Base-by-base conservation (phyloP, 2,329 filamentous ascomycete species). In the Alternaria burnsii region DNA sequence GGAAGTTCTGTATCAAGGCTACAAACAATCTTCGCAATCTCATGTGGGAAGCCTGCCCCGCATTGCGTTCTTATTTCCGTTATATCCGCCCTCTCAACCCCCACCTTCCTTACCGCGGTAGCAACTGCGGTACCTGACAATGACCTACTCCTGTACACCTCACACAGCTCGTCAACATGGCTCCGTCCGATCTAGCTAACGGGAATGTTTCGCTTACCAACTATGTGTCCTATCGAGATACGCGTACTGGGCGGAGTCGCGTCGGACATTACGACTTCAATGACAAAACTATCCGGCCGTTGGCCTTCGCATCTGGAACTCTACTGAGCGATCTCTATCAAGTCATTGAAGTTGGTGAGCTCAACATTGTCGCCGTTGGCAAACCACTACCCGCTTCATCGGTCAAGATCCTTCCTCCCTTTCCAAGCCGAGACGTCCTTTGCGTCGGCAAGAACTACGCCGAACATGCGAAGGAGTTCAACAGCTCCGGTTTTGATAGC, bases 381-480 rank as follows among this genome's bases (percentile, higher is more conserved):
- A 70, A 78, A 10, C 51, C 74, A 1, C 46, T 83, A 18, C 61
- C 78, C n/a, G 38, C n/a, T 4, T 18, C 38, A 40, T 18, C 8
- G n/a, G 8, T n/a, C 38, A 20, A 20, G n/a, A 68, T 86, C 1
- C 76, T 85, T 0, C 76, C 85, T 3, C 82, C 83, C 0, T 78
- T 86, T 42, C 76, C 73, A 20, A 80, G 79, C 7, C 78, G 85
- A 26, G 84, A 87, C 69, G 75, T 87, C n/a, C 78, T 87, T 2
- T 83, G 47, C 30, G 83, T 87, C 2, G 84, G 85, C 28, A 86
- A 87, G 69, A 87, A 87, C 65, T 88, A 87, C 65, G 75, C 78
- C 32, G 85, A 85, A 41, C 85, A 88, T 67, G 85, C 85, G 1
- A 83, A 81, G 54, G 85, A 87, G 61, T 87, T 88, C 75, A 85